phyloP scores from a whole-genome alignment of 805 yeast species.

The Middelhovenomyces tepae region DNA sequence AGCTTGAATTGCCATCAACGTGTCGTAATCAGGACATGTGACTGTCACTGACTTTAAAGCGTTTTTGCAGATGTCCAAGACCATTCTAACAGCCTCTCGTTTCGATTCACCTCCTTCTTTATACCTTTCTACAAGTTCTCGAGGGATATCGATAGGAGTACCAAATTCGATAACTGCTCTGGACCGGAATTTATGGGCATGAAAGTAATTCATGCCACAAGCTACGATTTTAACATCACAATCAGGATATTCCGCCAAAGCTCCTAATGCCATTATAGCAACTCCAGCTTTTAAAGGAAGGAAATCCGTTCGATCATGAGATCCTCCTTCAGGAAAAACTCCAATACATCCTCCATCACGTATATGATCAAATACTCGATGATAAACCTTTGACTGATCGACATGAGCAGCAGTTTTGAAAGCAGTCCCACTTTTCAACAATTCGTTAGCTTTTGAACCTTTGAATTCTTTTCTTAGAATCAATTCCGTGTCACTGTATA shows the following conservation, averaged over 20 bases:
- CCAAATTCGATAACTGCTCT: constrained; percentile 96
- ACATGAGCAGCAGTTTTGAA: constrained; percentile 75
- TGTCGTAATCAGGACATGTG: constrained; percentile 81
- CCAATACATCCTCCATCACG: constrained; percentile 78
- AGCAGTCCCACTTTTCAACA: constrained; percentile 44
- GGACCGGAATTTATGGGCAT: constrained; percentile 89
- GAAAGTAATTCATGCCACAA: constrained; percentile 96
- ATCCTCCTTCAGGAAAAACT: constrained; percentile 97
- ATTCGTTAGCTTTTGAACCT: constrained; percentile 35
- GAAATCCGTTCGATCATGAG: constrained; percentile 88
- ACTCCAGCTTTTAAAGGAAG: constrained; percentile 95
- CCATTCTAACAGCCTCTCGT: constrained; percentile 62
- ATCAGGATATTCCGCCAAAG: constrained; percentile 68
- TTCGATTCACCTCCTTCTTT: constrained; percentile 50
- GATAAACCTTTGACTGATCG: constrained; percentile 78
- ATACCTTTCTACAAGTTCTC: constrained; percentile 57
- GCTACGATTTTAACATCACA: constrained; percentile 84
- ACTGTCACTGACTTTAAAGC: constrained; percentile 82
- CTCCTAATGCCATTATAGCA: constrained; percentile 95
- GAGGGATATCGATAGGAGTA: constrained; percentile 61
- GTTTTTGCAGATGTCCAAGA: constrained; percentile 60
- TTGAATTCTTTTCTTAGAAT: constrained; percentile 62
- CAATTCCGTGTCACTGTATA: constrained; percentile 66
- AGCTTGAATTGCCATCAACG: constrained; percentile 81
- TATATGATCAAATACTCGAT: constrained; percentile 75